Evolutionary conservation across 1,284 basidiomycete species (phyloP), one percentile per base, ranked within the genome.

Genomic region (Tilletia walkeri): DNA sequence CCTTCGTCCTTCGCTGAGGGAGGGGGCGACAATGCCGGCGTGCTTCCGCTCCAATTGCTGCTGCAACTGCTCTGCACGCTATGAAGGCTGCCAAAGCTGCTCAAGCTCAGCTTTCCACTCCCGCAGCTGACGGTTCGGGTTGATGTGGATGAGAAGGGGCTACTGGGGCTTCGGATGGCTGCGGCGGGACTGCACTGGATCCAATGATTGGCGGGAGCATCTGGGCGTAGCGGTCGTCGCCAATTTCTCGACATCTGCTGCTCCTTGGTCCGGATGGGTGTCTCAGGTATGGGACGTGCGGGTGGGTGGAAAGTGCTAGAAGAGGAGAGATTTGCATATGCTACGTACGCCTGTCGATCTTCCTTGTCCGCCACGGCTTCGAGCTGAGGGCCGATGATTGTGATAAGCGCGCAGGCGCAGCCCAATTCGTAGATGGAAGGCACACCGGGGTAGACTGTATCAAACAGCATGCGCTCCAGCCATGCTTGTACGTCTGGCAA

Each of bases 391-490:
- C 78, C 78, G 18, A 74, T 69, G 0, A 74, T 78, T 45, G 76
- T 69, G 67, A 80, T 70, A 1, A 80, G 72, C 6, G 76, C 76
- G 66, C 78, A 80, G 7, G 72, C 78, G 59, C 76, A 75, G 41
- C 79, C 78, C 41, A 80, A 73, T 68, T 80, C 78, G 70, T 73
- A 80, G 0, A 56, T 45, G 3, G 78, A 80, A n/a, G 78, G 78
- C 5, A 80, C 71, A 38, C 70, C 76, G 9, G 70, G 72, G 67
- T 71, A 70, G 24, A 75, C 75, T 0, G 78, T 80, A 50, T 75
- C 70, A 20, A 70, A 59, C n/a, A 80, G 72, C 20, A 79, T 74
- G 38, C 78, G 76, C n/a, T 75, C 69, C 18, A 80, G 68, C 78
- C 78, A 80, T 4, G 61, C 63, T 9, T 73, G 66, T 9, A 72